A percentile compares a stretch with the other conserved stretches of the same genome.
Conservation (phyloP, 768 basidiomycete genomes). For the Collybia mongolica region DNA sequence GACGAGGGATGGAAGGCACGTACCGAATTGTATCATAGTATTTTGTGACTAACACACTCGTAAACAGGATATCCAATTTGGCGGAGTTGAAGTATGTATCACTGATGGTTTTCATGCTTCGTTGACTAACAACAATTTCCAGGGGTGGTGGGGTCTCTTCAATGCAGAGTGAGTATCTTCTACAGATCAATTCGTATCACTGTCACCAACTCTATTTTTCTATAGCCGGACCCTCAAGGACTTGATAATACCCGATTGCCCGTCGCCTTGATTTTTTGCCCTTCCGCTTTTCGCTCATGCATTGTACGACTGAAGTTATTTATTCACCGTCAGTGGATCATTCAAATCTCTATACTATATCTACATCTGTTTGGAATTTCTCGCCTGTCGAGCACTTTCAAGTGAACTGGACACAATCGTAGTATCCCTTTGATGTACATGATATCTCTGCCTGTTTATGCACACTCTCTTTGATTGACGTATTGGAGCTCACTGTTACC, state of each 20-base stretch:
- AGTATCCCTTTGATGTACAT: too few species aligned
- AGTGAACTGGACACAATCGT: too few species aligned
- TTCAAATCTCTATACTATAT: too few species aligned
- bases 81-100: constrained; percentile 63
- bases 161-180: constrained; percentile 36
- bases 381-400: too few species aligned
- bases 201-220: constrained; percentile 1
- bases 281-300: too few species aligned
- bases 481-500: too few species aligned
- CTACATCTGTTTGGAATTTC: too few species aligned
- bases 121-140: neutral
- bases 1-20: constrained; percentile 82
- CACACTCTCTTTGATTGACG: too few species aligned
- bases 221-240: constrained; percentile 68
- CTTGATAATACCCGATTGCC: constrained; percentile 63
- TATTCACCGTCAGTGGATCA: too few species aligned
- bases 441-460: too few species aligned
- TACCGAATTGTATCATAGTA: neutral
- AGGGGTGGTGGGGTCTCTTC: constrained; percentile 51
- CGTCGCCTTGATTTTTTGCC: constrained; percentile 23
- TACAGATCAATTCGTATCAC: neutral
- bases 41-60: neutral
- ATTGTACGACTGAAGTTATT: too few species aligned
- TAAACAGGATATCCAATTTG: constrained; percentile 53
- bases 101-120: neutral